Conservation (phyloP, 148 eudicot species). For the Fagopyrum tataricum region DNA sequence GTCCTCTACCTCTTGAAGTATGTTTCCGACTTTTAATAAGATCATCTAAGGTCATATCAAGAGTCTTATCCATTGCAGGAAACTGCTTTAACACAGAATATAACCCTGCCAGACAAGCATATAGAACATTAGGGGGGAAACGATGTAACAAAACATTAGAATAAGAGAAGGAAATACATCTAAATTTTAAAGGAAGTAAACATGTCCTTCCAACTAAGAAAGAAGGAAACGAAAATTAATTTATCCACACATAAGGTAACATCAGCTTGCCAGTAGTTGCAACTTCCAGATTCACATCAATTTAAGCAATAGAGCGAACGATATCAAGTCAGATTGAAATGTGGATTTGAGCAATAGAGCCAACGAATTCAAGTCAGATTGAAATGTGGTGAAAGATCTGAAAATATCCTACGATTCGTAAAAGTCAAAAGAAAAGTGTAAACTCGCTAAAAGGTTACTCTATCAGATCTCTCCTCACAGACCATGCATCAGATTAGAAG, state of each 20-base stretch:
- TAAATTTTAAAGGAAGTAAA: no score
- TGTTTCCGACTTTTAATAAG: constrained; percentile 63
- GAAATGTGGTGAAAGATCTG: background rate
- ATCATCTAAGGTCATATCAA: constrained; percentile 79
- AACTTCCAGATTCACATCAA: background rate
- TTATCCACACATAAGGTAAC: background rate
- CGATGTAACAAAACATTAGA: no score
- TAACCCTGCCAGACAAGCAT: background rate
- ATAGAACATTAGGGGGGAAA: background rate
- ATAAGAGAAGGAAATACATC: no score
- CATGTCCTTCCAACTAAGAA: background rate
- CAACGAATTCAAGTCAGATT: background rate
- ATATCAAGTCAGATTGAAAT: no score
- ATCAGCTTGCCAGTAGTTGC: background rate
- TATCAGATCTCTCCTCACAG: constrained; percentile 5
- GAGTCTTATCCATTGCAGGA: constrained; percentile 29
- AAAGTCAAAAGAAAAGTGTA: background rate
- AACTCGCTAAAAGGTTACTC: background rate
- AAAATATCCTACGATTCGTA: background rate
- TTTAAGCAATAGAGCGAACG: no score
- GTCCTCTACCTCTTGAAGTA: constrained; percentile 46
- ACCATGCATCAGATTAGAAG: background rate
- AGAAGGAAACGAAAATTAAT: background rate
- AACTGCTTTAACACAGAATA: background rate
- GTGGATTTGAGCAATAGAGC: no score